Evolutionary conservation across 176 grass and related monocot species (phyloP).

Genomic region (Olyra latifolia): DNA sequence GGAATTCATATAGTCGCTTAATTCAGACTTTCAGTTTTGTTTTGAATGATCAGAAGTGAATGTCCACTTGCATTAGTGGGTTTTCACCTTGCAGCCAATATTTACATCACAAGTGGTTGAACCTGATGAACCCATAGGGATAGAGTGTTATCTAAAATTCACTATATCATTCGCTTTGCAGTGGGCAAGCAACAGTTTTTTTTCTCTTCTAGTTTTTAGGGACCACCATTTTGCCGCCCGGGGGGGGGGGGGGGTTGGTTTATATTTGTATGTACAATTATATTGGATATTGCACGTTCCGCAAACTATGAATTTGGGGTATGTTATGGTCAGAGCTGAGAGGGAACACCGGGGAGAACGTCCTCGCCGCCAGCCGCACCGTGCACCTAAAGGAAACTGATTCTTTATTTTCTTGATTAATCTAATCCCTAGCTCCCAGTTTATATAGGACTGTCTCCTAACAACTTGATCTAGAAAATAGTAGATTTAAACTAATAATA

Average conservation of each 20-base stretch:
- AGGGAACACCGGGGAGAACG: too few relatives aligned
- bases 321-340: too few relatives aligned
- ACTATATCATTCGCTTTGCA: not conserved
- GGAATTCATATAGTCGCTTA: not conserved
- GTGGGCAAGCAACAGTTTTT: not conserved
- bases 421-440: too few relatives aligned
- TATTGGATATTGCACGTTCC: not conserved
- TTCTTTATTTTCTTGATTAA: too few relatives aligned
- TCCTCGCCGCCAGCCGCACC: too few relatives aligned
- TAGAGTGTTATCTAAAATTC: not conserved
- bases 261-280: not conserved
- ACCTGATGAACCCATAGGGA: not conserved
- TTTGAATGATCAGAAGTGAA: not conserved
- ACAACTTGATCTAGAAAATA: too few relatives aligned
- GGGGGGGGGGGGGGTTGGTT: not conserved
- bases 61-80: not conserved
- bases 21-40: not conserved
- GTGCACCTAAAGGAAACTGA: too few relatives aligned
- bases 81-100: not conserved
- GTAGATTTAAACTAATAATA: too few relatives aligned
- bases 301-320: too few relatives aligned
- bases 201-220: not conserved
- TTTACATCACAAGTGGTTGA: not conserved
- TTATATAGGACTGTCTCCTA: too few relatives aligned
- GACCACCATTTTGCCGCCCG: not conserved